Conservation (phyloP, 176 grass and related monocot species). For the Saccharum spontaneum region DNA sequence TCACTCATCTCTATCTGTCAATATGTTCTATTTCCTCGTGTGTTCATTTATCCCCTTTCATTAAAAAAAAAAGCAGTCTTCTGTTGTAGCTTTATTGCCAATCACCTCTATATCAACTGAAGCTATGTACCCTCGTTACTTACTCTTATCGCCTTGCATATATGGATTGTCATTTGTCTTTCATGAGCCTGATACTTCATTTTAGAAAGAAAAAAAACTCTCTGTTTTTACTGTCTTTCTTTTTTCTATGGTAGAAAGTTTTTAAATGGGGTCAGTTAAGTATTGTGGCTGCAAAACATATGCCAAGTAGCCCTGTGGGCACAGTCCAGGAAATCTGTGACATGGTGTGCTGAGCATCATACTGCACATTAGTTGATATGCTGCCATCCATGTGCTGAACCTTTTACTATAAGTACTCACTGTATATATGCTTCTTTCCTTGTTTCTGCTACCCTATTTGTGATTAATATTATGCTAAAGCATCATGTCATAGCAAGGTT, state of each 20-base stretch:
- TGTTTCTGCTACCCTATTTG: background rate
- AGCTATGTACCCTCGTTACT: background rate
- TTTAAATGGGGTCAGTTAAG: background rate
- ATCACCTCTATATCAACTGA: background rate
- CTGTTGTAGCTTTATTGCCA: background rate
- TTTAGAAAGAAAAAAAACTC: background rate
- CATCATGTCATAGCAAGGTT: background rate
- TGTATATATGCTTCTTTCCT: background rate
- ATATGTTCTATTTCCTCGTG: background rate
- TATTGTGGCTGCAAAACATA: background rate
- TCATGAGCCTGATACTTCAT: background rate
- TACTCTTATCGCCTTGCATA: background rate
- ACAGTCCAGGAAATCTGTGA: too few relatives aligned
- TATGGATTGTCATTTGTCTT: background rate
- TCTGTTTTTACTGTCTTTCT: background rate
- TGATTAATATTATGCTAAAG: background rate
- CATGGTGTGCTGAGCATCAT: background rate
- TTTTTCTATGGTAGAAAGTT: background rate
- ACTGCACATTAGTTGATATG: background rate
- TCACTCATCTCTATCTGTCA: background rate
- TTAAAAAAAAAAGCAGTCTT: background rate
- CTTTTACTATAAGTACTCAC: background rate
- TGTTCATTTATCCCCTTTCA: background rate
- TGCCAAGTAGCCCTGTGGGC: background rate
- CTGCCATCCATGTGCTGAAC: background rate